phyloP scores from a whole-genome alignment of 192 early-diverging fungal genomes.

The Borealophlyctis nickersoniae region DNA sequence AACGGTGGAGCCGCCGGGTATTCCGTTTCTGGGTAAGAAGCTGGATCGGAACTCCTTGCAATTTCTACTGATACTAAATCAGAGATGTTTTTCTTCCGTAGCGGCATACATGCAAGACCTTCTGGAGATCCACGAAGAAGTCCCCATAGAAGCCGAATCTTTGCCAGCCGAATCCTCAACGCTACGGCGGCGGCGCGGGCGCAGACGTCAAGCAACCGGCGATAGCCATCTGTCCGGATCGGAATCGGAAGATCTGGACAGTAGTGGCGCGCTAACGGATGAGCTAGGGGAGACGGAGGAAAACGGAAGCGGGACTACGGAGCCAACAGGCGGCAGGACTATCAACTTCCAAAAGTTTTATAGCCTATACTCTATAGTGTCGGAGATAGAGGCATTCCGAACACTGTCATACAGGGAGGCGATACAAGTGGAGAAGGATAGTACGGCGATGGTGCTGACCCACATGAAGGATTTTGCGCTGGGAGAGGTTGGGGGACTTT shows the following conservation, averaged over 20 bases:
- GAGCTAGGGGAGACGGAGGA: slow-evolving; percentile 4
- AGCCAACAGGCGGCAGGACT: background rate
- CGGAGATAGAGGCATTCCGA: slow-evolving; percentile 52
- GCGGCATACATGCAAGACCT: slow-evolving; percentile 52
- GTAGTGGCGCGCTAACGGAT: background rate
- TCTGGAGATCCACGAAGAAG: slow-evolving; percentile 44
- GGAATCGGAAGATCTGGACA: background rate
- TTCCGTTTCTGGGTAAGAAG: slow-evolving; percentile 51
- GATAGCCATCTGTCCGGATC: background rate
- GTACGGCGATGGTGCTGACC: slow-evolving; percentile 30
- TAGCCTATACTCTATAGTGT: slow-evolving; percentile 44
- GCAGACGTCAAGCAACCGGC: background rate
- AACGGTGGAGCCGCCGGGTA: slow-evolving; percentile 34
- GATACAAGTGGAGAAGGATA: slow-evolving; percentile 21
- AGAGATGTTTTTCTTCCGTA: slow-evolving; percentile 9
- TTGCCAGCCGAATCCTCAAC: background rate
- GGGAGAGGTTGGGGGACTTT: slow-evolving; percentile 12
- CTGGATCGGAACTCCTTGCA: background rate
- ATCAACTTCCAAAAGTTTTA: slow-evolving; percentile 55
- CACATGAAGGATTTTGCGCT: slow-evolving; percentile 39
- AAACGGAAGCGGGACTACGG: too few species aligned
- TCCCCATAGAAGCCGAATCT: slow-evolving; percentile 30
- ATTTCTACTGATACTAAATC: slow-evolving; percentile 1
- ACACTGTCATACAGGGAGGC: slow-evolving; percentile 27
- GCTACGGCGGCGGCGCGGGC: background rate